Conservation (phyloP, 2,329 filamentous ascomycete species). For the Aspergillus latus region DNA sequence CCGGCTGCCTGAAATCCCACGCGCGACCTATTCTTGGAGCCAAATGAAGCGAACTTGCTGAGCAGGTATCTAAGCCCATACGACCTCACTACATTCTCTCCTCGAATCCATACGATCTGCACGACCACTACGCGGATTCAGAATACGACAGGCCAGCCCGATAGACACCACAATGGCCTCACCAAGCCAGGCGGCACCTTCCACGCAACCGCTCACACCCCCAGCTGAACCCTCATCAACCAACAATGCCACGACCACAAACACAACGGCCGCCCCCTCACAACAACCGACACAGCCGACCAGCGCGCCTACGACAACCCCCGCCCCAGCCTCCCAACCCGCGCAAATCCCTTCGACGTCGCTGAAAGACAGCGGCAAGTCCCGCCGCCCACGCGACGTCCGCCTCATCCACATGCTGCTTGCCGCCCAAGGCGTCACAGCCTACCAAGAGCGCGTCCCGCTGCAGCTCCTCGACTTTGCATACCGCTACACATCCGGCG, state of each 20-base stretch:
- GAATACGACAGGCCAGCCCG: neutral
- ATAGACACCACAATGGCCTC: slow-evolving; percentile 33
- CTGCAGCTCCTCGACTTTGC: slow-evolving; percentile 55
- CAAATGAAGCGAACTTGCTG: neutral
- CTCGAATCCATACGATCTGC: neutral
- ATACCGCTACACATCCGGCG: slow-evolving; percentile 54
- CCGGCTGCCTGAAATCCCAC: neutral
- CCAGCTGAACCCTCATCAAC: slow-evolving; percentile 39
- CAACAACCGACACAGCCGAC: slow-evolving; percentile 23
- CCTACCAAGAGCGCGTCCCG: slow-evolving; percentile 55
- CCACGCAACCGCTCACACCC: slow-evolving; percentile 44
- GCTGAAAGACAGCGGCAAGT: slow-evolving; percentile 47
- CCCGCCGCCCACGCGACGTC: slow-evolving; percentile 50
- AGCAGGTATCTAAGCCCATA: neutral
- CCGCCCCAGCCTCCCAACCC: slow-evolving; percentile 20
- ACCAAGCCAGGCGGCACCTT: slow-evolving; percentile 31
- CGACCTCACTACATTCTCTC: neutral
- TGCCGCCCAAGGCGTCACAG: slow-evolving; percentile 48
- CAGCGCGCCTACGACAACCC: slow-evolving; percentile 17
- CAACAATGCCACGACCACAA: slow-evolving; percentile 5
- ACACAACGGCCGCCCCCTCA: slow-evolving; percentile 5
- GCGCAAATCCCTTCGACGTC: slow-evolving; percentile 45
- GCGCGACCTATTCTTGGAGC: neutral
- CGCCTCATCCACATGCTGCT: slow-evolving; percentile 54
- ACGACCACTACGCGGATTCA: neutral